Evolutionary conservation across 495 filamentous ascomycete genomes (phyloP).

Genomic region (Penicillium maclennaniae): DNA sequence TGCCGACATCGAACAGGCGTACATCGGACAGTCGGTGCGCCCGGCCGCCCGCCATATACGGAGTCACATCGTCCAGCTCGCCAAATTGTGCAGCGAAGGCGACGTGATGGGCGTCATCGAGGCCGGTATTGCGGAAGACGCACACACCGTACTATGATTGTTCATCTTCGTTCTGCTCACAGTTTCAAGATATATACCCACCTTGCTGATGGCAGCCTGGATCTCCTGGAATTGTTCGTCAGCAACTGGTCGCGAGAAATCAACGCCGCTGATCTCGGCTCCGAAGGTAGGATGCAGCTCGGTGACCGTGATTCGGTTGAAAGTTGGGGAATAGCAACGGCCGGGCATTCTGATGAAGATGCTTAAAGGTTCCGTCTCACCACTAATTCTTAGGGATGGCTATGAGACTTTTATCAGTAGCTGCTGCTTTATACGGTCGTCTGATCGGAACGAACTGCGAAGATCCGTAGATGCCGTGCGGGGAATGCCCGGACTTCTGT

Average conservation of each 20-base stretch:
- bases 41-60: constrained; percentile 45
- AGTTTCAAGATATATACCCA: neutral
- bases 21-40: constrained; percentile 45
- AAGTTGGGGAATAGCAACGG: neutral
- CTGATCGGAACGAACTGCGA: constrained; percentile 10
- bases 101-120: constrained; percentile 52
- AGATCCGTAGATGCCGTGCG: constrained; percentile 1
- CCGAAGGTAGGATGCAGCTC: constrained; percentile 52
- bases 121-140: constrained; percentile 50
- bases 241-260: constrained; percentile 40
- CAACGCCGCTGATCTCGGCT: constrained; percentile 51
- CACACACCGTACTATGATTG: constrained; percentile 51
- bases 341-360: constrained; percentile 5
- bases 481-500: constrained; percentile 16
- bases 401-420: no score
- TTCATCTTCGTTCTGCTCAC: neutral
- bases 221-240: constrained; percentile 46
- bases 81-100: constrained; percentile 51
- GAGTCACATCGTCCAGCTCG: constrained; percentile 56
- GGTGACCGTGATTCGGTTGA: constrained; percentile 25
- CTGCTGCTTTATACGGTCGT: neutral
- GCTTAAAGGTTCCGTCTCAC: neutral
- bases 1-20: constrained; percentile 54
- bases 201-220: constrained; percentile 13
- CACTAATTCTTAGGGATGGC: no score